Conservation (phyloP, 331 rosid genomes). For the Cydonia oblonga region DNA sequence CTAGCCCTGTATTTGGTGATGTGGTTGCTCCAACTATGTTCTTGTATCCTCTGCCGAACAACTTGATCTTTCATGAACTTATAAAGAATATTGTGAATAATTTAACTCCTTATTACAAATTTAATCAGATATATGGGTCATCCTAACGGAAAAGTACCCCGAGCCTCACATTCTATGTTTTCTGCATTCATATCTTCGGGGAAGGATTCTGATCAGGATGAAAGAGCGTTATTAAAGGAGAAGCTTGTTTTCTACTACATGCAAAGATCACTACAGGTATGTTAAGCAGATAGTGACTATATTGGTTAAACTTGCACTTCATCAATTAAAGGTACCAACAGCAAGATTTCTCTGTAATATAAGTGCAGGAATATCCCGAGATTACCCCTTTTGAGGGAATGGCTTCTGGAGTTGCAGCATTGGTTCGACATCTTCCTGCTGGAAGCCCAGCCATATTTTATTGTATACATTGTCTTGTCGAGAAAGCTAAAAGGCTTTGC, state of each 20-base stretch:
- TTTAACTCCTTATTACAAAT: slow-evolving; percentile 29
- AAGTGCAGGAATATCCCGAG: slow-evolving; percentile 67
- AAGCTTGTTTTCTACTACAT: slow-evolving; percentile 79
- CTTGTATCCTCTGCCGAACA: slow-evolving; percentile 65
- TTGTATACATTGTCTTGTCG: slow-evolving; percentile 58
- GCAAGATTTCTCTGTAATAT: slow-evolving; percentile 10
- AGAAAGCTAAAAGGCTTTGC: slow-evolving; percentile 51
- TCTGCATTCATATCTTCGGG: slow-evolving; percentile 55
- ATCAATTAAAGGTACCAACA: neutral
- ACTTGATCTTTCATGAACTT: slow-evolving; percentile 6
- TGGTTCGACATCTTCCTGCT: slow-evolving; percentile 79
- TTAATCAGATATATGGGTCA: slow-evolving; percentile 76
- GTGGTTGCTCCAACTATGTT: slow-evolving; percentile 66
- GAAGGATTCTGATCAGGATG: slow-evolving; percentile 43
- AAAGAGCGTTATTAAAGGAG: slow-evolving; percentile 55
- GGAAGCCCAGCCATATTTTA: slow-evolving; percentile 84
- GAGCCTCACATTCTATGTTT: slow-evolving; percentile 78
- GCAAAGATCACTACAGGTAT: slow-evolving; percentile 68
- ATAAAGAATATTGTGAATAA: slow-evolving; percentile 1
- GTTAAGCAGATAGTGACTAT: neutral
- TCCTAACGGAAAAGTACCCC: slow-evolving; percentile 71
- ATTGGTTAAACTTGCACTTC: slow-evolving; percentile 5
- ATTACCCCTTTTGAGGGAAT: slow-evolving; percentile 89
- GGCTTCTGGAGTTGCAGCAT: slow-evolving; percentile 82
- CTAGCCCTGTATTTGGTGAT: slow-evolving; percentile 43